These are phyloP conservation scores for Cryphonectria carpinicola DNA, from an alignment of 2,329 filamentous ascomycete genomes.

Conservation along the genomic window DNA sequence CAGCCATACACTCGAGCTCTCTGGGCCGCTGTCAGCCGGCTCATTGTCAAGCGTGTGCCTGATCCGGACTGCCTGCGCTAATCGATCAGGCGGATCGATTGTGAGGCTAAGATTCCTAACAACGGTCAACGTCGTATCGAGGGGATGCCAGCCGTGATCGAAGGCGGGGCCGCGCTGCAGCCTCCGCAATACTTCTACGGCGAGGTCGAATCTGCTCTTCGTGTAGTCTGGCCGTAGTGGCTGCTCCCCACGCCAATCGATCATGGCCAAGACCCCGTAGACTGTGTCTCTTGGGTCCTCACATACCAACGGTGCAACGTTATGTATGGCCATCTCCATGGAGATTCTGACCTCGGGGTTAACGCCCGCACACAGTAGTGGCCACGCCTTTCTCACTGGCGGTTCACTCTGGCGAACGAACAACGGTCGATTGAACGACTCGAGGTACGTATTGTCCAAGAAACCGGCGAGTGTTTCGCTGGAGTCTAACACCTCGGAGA, in stretches of 20 bases:
- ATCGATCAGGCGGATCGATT: background rate
- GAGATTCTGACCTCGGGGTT: background rate
- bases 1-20: background rate
- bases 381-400: background rate
- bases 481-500: background rate
- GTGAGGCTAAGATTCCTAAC: background rate
- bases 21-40: background rate
- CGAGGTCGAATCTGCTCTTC: background rate
- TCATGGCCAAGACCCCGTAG: background rate
- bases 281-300: conserved; percentile 17
- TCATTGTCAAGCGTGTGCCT: background rate
- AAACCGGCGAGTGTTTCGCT: background rate
- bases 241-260: background rate
- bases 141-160: background rate
- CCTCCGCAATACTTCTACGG: background rate
- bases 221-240: conserved; percentile 15
- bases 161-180: background rate
- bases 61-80: background rate
- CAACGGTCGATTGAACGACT: background rate
- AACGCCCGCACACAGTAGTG: background rate
- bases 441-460: background rate
- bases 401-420: background rate
- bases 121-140: background rate
- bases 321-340: background rate
- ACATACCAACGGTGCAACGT: background rate